Evolutionary conservation across 192 early-diverging fungal species (phyloP).

Genomic region (Phlyctochytrium planicorne): DNA sequence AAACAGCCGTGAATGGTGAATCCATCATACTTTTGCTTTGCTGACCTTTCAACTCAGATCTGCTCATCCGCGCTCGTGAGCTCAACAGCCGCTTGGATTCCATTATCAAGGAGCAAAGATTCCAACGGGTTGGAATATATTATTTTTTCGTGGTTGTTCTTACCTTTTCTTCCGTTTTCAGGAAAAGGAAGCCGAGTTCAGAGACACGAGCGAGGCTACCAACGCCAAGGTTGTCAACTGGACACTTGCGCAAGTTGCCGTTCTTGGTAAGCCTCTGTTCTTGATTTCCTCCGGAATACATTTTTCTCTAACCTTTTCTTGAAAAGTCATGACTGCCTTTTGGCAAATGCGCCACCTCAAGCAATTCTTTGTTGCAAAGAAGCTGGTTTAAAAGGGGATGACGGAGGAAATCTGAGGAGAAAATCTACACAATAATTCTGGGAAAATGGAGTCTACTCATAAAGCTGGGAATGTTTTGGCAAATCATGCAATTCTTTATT

Average conservation of each 20-base stretch:
- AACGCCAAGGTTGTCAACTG: conserved; percentile 84
- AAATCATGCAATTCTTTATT: no score
- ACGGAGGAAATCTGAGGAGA: no score
- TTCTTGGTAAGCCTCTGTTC: conserved; percentile 57
- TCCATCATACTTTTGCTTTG: background rate
- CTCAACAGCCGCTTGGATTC: conserved; percentile 77
- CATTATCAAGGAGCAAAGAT: conserved; percentile 85
- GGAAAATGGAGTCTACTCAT: no score
- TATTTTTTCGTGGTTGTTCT: conserved; percentile 3
- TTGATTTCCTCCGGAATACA: background rate
- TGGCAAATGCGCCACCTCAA: conserved; percentile 90
- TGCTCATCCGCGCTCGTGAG: conserved; percentile 72
- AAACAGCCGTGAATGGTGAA: conserved; percentile 2
- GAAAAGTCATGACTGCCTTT: conserved; percentile 24
- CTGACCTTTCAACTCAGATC: conserved; percentile 41
- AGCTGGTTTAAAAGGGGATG: conserved; percentile 53
- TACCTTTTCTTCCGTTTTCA: conserved; percentile 16
- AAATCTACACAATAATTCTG: no score
- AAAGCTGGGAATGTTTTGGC: no score
- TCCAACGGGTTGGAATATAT: conserved; percentile 70
- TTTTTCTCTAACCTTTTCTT: conserved; percentile 8
- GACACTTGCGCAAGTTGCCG: conserved; percentile 81
- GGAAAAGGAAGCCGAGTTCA: conserved; percentile 90
- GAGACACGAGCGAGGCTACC: conserved; percentile 78
- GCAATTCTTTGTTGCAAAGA: conserved; percentile 88